Conservation (phyloP, 257 asterid genomes). For the Ilex asprella region DNA sequence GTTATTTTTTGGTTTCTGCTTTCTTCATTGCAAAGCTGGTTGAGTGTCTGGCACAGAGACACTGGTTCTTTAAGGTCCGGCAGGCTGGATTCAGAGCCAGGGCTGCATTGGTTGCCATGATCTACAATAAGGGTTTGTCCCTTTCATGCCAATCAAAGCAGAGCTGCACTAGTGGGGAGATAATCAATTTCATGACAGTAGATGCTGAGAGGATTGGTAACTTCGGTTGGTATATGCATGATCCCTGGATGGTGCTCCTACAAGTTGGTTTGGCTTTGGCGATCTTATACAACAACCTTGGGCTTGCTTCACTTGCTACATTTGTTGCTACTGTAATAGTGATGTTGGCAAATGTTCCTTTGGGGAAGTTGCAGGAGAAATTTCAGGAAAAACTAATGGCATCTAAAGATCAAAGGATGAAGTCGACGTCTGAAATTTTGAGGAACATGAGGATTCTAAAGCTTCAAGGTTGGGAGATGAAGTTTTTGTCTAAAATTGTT, state of each 20-base stretch:
- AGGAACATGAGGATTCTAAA: constrained; percentile 49
- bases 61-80: neutral
- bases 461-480: constrained; percentile 60
- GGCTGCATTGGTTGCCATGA: constrained; percentile 2
- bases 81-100: neutral
- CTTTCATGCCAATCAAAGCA: constrained; percentile 49
- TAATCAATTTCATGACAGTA: constrained; percentile 50
- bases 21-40: constrained; percentile 1
- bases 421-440: constrained; percentile 45
- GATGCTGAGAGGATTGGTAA: constrained; percentile 52
- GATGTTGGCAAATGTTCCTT: constrained; percentile 42
- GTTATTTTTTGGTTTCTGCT: neutral
- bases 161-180: constrained; percentile 43
- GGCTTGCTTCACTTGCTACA: constrained; percentile 41
- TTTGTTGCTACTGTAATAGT: constrained; percentile 43
- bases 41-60: neutral
- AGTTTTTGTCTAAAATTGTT: constrained; percentile 33
- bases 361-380: constrained; percentile 41
- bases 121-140: constrained; percentile 28
- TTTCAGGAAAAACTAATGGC: constrained; percentile 44
- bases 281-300: constrained; percentile 44
- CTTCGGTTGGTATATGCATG: constrained; percentile 49
- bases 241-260: constrained; percentile 48
- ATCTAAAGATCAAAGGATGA: constrained; percentile 47
- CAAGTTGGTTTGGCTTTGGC: constrained; percentile 45